Conservation (phyloP, 129 eudicot genomes). For the Calendula officinalis region DNA sequence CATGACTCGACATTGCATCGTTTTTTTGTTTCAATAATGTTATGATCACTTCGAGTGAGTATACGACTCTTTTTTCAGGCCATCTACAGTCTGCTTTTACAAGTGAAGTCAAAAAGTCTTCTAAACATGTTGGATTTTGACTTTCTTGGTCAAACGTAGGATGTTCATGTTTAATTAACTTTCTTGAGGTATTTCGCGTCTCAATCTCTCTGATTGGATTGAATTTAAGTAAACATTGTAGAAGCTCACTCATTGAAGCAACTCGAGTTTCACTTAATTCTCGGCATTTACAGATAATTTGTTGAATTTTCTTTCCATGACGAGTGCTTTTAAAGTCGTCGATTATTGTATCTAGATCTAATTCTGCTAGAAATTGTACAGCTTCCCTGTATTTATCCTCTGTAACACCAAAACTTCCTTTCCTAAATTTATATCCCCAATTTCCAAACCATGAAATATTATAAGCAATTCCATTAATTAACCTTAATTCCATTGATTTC, state of each 20-base stretch:
- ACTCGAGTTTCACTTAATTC: slow-evolving; percentile 40
- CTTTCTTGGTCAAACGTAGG: slow-evolving; percentile 13
- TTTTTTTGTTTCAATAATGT: slow-evolving; percentile 50
- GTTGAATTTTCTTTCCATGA: slow-evolving; percentile 36
- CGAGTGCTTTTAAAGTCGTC: slow-evolving; percentile 35
- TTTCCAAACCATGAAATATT: slow-evolving; percentile 55
- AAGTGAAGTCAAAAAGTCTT: slow-evolving; percentile 38
- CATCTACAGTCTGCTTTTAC: slow-evolving; percentile 57
- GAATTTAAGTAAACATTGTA: slow-evolving; percentile 48
- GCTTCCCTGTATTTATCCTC: slow-evolving; percentile 51
- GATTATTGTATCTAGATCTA: slow-evolving; percentile 50
- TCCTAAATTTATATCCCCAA: slow-evolving; percentile 63
- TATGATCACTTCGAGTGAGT: slow-evolving; percentile 47
- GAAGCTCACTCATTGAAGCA: slow-evolving; percentile 50
- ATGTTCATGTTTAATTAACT: slow-evolving; percentile 21
- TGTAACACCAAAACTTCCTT: slow-evolving; percentile 50
- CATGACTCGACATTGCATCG: slow-evolving; percentile 54
- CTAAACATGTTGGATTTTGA: slow-evolving; percentile 32
- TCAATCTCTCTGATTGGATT: slow-evolving; percentile 26
- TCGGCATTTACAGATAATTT: slow-evolving; percentile 44
- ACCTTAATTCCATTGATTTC: slow-evolving; percentile 51
- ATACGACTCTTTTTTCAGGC: slow-evolving; percentile 54
- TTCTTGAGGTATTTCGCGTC: slow-evolving; percentile 22
- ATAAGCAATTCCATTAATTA: slow-evolving; percentile 53
- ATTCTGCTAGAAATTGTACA: slow-evolving; percentile 37